Conservation (phyloP, 139 green algal genomes). For the Pleodorina starrii region DNA sequence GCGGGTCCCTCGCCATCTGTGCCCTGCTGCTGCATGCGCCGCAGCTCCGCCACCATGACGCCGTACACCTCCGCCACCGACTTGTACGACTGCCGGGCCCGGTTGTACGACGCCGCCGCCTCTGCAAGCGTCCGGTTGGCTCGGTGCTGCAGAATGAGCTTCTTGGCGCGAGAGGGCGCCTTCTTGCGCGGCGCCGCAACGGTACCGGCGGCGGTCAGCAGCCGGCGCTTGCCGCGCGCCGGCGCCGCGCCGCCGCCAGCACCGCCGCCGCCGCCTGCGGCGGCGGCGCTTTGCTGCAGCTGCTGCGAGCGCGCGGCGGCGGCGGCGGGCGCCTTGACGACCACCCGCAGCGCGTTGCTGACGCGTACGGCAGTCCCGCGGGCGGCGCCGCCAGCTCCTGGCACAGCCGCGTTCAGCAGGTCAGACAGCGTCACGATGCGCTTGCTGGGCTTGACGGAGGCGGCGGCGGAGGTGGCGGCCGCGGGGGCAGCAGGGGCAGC, state of each 20-base stretch:
- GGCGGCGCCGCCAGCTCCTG: neutral
- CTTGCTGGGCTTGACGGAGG: constrained; percentile 13
- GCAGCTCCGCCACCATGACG: constrained; percentile 6
- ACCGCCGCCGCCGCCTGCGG: neutral
- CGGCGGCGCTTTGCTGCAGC: neutral
- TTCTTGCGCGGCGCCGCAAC: constrained; percentile 53
- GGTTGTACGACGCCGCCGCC: constrained; percentile 9
- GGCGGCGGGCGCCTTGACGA: neutral
- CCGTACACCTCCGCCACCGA: neutral
- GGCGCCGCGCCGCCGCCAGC: neutral
- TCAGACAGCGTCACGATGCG: constrained; percentile 39
- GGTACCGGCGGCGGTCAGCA: constrained; percentile 35
- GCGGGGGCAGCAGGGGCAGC: neutral
- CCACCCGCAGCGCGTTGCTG: constrained; percentile 26
- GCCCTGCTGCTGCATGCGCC: neutral
- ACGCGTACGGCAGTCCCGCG: neutral
- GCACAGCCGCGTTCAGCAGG: neutral
- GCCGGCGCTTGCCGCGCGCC: neutral
- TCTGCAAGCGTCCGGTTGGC: constrained; percentile 15
- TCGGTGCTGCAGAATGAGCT: constrained; percentile 49
- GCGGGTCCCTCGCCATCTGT: neutral
- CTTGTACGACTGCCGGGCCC: neutral
- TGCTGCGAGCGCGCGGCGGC: neutral
- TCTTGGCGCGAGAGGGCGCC: constrained; percentile 59
- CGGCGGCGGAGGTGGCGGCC: neutral